Percentiles rank a stretch among this genome's conserved stretches.
phyloP scores from a whole-genome alignment of 352 stramenopile species.

The Globisporangium echinulatum region DNA sequence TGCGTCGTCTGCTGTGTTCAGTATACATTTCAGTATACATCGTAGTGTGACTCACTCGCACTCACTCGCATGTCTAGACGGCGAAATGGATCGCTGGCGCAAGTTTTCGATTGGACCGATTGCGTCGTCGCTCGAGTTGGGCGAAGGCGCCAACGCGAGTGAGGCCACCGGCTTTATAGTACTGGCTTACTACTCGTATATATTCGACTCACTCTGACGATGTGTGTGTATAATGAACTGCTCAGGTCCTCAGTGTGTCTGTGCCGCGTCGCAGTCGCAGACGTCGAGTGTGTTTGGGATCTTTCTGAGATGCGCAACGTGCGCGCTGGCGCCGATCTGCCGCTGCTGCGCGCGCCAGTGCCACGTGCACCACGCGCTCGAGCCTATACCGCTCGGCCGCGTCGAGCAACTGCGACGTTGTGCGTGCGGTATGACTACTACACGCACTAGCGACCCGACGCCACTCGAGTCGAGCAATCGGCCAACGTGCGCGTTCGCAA shows the following conservation, averaged over 20 bases:
- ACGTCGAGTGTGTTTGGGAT: constrained; percentile 28
- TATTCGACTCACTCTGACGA: neutral
- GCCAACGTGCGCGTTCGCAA: neutral
- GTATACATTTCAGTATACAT: no score
- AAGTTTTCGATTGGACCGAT: constrained; percentile 38
- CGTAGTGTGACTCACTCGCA: neutral
- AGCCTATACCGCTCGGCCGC: constrained; percentile 6
- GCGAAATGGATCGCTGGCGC: constrained; percentile 52
- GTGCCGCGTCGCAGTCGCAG: constrained; percentile 25
- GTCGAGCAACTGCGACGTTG: neutral
- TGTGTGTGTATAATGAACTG: no score
- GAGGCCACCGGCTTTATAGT: neutral
- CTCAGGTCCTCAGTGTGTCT: constrained; percentile 14
- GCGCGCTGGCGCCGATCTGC: constrained; percentile 33
- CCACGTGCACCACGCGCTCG: constrained; percentile 30
- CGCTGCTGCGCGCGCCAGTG: constrained; percentile 44
- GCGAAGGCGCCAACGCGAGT: constrained; percentile 5
- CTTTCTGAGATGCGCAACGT: constrained; percentile 42
- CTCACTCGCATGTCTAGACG: neutral
- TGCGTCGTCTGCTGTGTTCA: constrained; percentile 10
- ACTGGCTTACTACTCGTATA: neutral
- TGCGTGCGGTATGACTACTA: neutral
- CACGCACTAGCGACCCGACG: neutral
- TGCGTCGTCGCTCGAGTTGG: constrained; percentile 4
- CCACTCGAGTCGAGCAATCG: neutral